A percentile compares a stretch with the other conserved stretches of the same genome.
These are phyloP conservation scores for Ceratocystiopsis minuta DNA, from an alignment of 2,329 filamentous ascomycete species.

Conservation along the genomic window DNA sequence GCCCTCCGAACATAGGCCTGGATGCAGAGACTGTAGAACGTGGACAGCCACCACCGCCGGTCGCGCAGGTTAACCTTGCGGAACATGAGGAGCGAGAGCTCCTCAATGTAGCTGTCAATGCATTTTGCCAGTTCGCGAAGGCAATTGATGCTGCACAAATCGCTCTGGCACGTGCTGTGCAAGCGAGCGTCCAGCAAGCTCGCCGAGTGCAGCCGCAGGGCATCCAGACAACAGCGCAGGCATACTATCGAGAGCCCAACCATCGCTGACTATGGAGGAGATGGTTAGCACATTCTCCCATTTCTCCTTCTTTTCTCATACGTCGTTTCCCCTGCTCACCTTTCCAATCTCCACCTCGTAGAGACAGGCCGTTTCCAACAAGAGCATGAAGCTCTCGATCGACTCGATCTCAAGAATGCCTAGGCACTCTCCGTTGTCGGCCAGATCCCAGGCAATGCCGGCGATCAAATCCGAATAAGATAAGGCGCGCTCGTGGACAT, in stretches of 20 bases:
- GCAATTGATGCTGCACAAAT: constrained; percentile 14
- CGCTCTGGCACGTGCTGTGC: constrained; percentile 12
- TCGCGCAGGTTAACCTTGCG: constrained; percentile 17
- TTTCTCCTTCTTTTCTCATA: neutral
- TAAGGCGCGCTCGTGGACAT: constrained; percentile 6
- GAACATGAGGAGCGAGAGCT: constrained; percentile 15
- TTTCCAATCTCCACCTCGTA: constrained; percentile 15
- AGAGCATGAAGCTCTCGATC: constrained; percentile 13
- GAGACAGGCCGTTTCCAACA: constrained; percentile 14
- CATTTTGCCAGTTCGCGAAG: constrained; percentile 12
- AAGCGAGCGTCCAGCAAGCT: constrained; percentile 9
- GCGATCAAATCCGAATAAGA: constrained; percentile 16
- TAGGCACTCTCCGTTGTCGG: constrained; percentile 12
- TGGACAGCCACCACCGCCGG: constrained; percentile 16
- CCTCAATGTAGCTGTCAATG: constrained; percentile 14
- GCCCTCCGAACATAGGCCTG: constrained; percentile 16
- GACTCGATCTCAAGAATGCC: constrained; percentile 13
- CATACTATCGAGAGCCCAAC: constrained; percentile 15
- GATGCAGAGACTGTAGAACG: constrained; percentile 16
- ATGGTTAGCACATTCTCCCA: neutral
- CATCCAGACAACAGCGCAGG: constrained; percentile 14
- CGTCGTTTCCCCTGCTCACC: constrained; percentile 2
- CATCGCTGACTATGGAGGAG: constrained; percentile 10
- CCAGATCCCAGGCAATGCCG: constrained; percentile 15
- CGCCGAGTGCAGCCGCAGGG: constrained; percentile 12